phyloP scores from a whole-genome alignment of 495 filamentous ascomycete genomes.

The Talaromyces stipitatus region DNA sequence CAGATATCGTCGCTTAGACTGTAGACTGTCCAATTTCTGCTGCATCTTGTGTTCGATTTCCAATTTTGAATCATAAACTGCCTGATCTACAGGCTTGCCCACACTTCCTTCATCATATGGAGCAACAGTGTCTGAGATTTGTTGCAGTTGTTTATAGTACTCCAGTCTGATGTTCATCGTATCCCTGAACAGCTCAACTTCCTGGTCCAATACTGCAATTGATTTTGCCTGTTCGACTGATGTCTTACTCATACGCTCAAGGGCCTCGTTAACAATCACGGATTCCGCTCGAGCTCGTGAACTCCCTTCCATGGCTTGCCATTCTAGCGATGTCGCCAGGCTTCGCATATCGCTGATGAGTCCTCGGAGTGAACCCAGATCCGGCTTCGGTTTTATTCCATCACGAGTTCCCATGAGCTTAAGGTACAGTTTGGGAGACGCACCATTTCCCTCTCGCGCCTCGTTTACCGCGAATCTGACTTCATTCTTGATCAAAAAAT shows the following conservation, averaged over 20 bases:
- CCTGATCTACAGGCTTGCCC: constrained; percentile 32
- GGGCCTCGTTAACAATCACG: constrained; percentile 46
- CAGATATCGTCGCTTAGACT: constrained; percentile 67
- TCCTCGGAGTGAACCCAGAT: constrained; percentile 58
- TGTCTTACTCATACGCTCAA: constrained; percentile 53
- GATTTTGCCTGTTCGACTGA: constrained; percentile 59
- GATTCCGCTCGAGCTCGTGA: constrained; percentile 57
- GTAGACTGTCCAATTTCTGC: constrained; percentile 49
- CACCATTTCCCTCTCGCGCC: constrained; percentile 57
- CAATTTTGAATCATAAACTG: constrained; percentile 25
- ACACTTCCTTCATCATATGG: constrained; percentile 56
- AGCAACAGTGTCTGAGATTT: constrained; percentile 76
- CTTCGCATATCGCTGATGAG: constrained; percentile 61
- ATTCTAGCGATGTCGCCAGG: constrained; percentile 53
- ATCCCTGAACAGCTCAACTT: constrained; percentile 66
- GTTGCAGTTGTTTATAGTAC: constrained; percentile 83
- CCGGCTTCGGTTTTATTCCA: constrained; percentile 46
- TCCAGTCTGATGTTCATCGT: constrained; percentile 77
- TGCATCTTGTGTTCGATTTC: constrained; percentile 41
- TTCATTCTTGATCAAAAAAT: constrained; percentile 75
- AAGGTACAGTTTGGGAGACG: constrained; percentile 61
- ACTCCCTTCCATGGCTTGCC: constrained; percentile 51
- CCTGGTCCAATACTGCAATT: constrained; percentile 52
- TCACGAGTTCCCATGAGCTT: constrained; percentile 51
- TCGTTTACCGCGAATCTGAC: constrained; percentile 46